A percentile compares a stretch with the other conserved stretches of the same genome.
Evolutionary conservation across 2,329 filamentous ascomycete species (phyloP).

Genomic region (Exophiala sideris): DNA sequence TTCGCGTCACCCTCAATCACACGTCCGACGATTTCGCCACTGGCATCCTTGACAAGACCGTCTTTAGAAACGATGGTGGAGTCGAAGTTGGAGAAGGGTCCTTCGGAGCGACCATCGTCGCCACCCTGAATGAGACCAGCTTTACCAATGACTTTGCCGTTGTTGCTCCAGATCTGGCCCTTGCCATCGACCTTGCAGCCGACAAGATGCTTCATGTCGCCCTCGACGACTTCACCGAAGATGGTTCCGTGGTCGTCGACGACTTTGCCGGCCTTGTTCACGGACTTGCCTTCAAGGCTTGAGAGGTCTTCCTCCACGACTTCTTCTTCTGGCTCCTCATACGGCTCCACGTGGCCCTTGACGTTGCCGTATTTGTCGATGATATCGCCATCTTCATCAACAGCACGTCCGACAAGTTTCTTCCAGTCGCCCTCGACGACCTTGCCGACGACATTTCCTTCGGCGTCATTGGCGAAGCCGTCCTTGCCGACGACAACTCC

Average conservation of each 20-base stretch:
- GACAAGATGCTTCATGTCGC: constrained; percentile 54
- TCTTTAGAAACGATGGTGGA: constrained; percentile 56
- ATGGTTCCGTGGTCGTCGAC: constrained; percentile 59
- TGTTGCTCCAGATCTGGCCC: constrained; percentile 63
- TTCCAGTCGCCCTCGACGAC: constrained; percentile 69
- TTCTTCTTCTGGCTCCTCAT: constrained; percentile 47
- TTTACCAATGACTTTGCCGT: constrained; percentile 58
- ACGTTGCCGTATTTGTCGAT: constrained; percentile 69
- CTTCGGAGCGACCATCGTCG: constrained; percentile 40
- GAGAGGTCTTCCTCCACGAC: constrained; percentile 53
- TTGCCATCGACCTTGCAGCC: constrained; percentile 62
- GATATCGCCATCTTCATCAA: constrained; percentile 80
- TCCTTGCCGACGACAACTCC: constrained; percentile 57
- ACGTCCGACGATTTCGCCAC: constrained; percentile 55
- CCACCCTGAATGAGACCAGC: constrained; percentile 56
- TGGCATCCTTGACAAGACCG: constrained; percentile 52
- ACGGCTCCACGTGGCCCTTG: constrained; percentile 58
- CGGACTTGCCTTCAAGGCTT: constrained; percentile 57
- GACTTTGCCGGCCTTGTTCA: constrained; percentile 63
- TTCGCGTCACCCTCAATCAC: constrained; percentile 63
- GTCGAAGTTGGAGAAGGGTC: constrained; percentile 59
- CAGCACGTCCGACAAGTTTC: constrained; percentile 66
- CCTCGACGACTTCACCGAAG: constrained; percentile 56
- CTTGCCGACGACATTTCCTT: constrained; percentile 73
- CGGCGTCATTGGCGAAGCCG: constrained; percentile 65